Percentiles rank a stretch among this genome's conserved stretches.
These are phyloP conservation scores for Tephrocybe rancida DNA, from an alignment of 768 basidiomycete genomes.

Conservation along the genomic window DNA sequence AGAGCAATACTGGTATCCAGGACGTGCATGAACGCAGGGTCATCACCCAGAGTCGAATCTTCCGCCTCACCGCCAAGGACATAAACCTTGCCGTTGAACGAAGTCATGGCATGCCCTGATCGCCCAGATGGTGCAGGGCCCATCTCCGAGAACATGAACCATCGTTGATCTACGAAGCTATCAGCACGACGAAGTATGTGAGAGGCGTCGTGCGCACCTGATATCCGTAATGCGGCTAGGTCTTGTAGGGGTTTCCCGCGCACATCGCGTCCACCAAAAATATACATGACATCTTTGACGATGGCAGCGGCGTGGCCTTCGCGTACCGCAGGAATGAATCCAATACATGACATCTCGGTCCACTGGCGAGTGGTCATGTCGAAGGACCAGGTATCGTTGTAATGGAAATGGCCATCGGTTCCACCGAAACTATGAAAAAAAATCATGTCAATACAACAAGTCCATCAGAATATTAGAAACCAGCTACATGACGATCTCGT, in stretches of 20 bases:
- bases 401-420: conserved; percentile 96
- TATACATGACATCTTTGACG: conserved; percentile 97
- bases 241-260: conserved; percentile 95
- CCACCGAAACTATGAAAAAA: conserved; percentile 76
- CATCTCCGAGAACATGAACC: conserved; percentile 99
- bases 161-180: conserved; percentile 67
- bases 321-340: conserved; percentile 91
- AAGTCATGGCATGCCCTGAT: conserved; percentile 98
- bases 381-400: conserved; percentile 98
- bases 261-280: conserved; percentile 95
- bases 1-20: too few species aligned
- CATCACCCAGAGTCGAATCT: too few species aligned
- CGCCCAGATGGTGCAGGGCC: conserved; percentile 92
- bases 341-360: conserved; percentile 93
- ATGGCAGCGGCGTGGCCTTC: conserved; percentile 96
- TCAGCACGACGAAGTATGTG: too few species aligned
- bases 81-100: conserved; percentile 83
- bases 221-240: conserved; percentile 94
- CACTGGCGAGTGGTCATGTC: conserved; percentile 79
- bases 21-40: too few species aligned
- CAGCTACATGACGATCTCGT: too few species aligned
- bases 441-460: too few species aligned
- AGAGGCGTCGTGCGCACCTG: conserved; percentile 35
- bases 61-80: conserved; percentile 93
- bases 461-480: too few species aligned